Conservation (phyloP, 371 early-diverging fungal genomes). For the Fennellomyces sp. region DNA sequence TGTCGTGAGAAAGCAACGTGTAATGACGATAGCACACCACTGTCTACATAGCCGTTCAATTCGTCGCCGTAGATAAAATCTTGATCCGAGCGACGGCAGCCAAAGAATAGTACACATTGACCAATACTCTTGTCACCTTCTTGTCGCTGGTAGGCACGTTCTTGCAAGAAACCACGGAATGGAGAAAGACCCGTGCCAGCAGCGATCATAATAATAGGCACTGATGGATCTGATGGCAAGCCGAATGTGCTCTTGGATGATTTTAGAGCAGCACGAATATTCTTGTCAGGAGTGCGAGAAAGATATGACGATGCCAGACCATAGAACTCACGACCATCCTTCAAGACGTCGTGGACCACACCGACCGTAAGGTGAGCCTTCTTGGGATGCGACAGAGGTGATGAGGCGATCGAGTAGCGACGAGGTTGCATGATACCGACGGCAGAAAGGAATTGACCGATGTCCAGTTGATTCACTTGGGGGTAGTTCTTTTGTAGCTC, state of each 20-base stretch:
- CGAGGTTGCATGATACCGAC: constrained; percentile 54
- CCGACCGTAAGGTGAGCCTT: constrained; percentile 41
- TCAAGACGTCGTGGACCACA: constrained; percentile 42
- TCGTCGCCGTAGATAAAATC: constrained; percentile 81
- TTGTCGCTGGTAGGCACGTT: constrained; percentile 30
- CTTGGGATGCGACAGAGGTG: constrained; percentile 33
- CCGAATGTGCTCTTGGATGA: constrained; percentile 44
- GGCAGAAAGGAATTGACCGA: constrained; percentile 49
- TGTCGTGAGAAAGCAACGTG: constrained; percentile 75
- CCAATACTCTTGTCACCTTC: constrained; percentile 31
- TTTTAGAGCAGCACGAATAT: constrained; percentile 41
- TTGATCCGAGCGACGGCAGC: constrained; percentile 69
- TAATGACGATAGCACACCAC: constrained; percentile 55
- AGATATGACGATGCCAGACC: constrained; percentile 50
- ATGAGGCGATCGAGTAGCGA: constrained; percentile 60
- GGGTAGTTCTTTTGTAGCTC: constrained; percentile 50
- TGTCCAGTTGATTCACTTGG: constrained; percentile 44
- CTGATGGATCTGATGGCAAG: constrained; percentile 34
- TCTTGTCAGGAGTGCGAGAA: not conserved
- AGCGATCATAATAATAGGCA: constrained; percentile 61
- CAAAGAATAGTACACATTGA: constrained; percentile 71
- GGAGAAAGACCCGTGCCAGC: constrained; percentile 91
- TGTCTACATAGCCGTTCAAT: constrained; percentile 49
- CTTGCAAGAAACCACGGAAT: constrained; percentile 80
- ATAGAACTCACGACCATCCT: constrained; percentile 37